A percentile compares a stretch with the other conserved stretches of the same genome.
Evolutionary conservation across 768 basidiomycete species (phyloP).

Genomic region (Dendrothele bispora): DNA sequence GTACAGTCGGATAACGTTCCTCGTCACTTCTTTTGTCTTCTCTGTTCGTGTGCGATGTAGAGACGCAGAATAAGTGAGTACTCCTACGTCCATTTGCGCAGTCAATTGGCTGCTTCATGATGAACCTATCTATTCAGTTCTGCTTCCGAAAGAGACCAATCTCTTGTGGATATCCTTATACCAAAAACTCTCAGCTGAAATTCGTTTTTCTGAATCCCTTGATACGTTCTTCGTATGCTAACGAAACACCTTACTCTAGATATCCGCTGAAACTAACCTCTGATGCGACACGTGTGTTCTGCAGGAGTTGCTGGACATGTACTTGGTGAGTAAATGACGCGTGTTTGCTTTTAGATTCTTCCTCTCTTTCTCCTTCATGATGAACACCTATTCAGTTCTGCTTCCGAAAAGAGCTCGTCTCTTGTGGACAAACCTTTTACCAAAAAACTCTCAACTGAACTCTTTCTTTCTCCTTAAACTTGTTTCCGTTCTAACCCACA

Average conservation of each 20-base stretch:
- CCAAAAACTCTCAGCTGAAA: too few species aligned
- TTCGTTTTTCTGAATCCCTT: too few species aligned
- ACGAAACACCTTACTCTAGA: too few species aligned
- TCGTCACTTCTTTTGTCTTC: slow-evolving; percentile 5
- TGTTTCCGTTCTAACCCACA: slow-evolving; percentile 1
- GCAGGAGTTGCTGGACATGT: too few species aligned
- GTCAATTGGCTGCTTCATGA: slow-evolving; percentile 29
- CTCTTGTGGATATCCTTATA: slow-evolving; percentile 71
- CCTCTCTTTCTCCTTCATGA: slow-evolving; percentile 38
- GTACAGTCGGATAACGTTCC: slow-evolving; percentile 35
- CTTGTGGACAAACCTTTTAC: slow-evolving; percentile 78
- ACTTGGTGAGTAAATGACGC: too few species aligned
- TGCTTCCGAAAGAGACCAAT: slow-evolving; percentile 80
- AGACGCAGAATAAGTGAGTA: too few species aligned
- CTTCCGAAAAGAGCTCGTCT: slow-evolving; percentile 79
- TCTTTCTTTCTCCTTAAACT: slow-evolving; percentile 9
- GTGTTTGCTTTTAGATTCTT: too few species aligned
- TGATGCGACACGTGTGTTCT: too few species aligned
- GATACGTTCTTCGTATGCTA: too few species aligned
- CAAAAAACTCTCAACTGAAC: slow-evolving; percentile 58
- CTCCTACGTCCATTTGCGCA: slow-evolving; percentile 4
- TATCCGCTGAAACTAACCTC: too few species aligned
- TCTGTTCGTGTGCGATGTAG: slow-evolving; percentile 18
- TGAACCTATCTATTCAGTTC: slow-evolving; percentile 65
- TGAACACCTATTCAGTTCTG: slow-evolving; percentile 72